Evolutionary conservation across 2,329 filamentous ascomycete species (phyloP).

Genomic region (Microsporum canis): DNA sequence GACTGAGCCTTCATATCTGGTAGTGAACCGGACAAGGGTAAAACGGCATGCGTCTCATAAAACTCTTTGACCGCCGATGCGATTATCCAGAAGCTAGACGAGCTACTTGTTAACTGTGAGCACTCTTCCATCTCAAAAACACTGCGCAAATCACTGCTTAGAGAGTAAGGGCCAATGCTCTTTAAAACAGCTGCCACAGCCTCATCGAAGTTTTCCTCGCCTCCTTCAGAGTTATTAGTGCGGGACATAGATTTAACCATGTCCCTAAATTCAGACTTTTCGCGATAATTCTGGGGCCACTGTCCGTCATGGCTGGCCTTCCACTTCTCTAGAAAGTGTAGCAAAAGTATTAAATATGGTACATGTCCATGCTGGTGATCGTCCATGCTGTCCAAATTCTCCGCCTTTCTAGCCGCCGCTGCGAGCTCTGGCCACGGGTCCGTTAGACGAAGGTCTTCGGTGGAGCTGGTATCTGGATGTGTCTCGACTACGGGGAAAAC

Average conservation of each 20-base stretch:
- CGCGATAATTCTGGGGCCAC: constrained; percentile 62
- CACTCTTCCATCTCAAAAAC: constrained; percentile 63
- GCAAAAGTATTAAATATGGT: constrained; percentile 70
- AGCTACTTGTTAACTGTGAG: constrained; percentile 34
- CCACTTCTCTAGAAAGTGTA: constrained; percentile 77
- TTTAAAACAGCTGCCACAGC: constrained; percentile 79
- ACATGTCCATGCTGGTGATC: constrained; percentile 83
- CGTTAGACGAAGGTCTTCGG: constrained; percentile 71
- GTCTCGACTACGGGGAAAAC: constrained; percentile 90
- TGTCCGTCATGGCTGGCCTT: constrained; percentile 56
- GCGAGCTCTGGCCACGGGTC: constrained; percentile 75
- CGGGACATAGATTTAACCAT: constrained; percentile 57
- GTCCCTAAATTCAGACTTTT: constrained; percentile 73
- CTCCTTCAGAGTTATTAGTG: constrained; percentile 65
- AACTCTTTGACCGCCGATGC: constrained; percentile 69
- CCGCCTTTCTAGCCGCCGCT: constrained; percentile 53
- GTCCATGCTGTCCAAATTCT: constrained; percentile 56
- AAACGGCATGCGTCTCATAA: constrained; percentile 56
- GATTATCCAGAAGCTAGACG: constrained; percentile 77
- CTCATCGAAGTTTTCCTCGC: constrained; percentile 95
- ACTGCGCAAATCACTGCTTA: constrained; percentile 60
- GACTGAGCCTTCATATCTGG: constrained; percentile 98
- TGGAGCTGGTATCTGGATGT: constrained; percentile 78
- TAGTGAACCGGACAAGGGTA: constrained; percentile 75
- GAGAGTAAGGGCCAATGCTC: constrained; percentile 57